A percentile compares a stretch with the other conserved stretches of the same genome.
Conservation (phyloP, 2,329 filamentous ascomycete species). For the Colletotrichum viniferum region DNA sequence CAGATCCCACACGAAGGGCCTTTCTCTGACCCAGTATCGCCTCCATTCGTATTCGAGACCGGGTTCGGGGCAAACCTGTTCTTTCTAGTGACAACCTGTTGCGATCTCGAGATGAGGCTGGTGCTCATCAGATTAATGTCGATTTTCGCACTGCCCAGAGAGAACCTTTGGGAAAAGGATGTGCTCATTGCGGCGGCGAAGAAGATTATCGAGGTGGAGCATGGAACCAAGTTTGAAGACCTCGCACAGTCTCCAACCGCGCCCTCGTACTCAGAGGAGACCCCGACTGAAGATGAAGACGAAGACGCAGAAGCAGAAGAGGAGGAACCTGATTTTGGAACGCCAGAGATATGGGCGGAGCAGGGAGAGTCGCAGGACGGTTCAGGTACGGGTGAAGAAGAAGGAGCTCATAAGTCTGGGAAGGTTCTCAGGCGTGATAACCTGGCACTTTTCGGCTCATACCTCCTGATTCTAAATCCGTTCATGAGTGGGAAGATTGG, state of each 20-base stretch:
- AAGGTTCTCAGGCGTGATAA: not conserved
- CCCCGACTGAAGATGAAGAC: not conserved
- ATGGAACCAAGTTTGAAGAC: not conserved
- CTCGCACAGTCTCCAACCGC: not conserved
- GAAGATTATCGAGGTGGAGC: not conserved
- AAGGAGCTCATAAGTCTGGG: not conserved
- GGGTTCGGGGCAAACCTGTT: not conserved
- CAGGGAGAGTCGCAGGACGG: not conserved
- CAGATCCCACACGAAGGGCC: not conserved
- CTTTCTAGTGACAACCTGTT: not conserved
- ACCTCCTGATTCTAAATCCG: not conserved
- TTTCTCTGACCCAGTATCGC: not conserved
- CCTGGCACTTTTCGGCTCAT: not conserved
- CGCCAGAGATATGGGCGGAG: not conserved
- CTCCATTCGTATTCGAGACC: not conserved
- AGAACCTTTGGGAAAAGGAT: not conserved
- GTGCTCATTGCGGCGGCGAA: not conserved
- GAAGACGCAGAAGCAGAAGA: not conserved
- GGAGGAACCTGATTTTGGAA: not conserved
- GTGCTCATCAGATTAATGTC: not conserved
- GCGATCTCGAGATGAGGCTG: not conserved
- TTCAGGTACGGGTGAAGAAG: not conserved
- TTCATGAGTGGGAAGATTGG: not conserved
- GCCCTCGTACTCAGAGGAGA: not conserved
- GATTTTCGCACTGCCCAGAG: not conserved